These are phyloP conservation scores for Calocera viscosa DNA, from an alignment of 768 basidiomycete species.

Conservation along the genomic window DNA sequence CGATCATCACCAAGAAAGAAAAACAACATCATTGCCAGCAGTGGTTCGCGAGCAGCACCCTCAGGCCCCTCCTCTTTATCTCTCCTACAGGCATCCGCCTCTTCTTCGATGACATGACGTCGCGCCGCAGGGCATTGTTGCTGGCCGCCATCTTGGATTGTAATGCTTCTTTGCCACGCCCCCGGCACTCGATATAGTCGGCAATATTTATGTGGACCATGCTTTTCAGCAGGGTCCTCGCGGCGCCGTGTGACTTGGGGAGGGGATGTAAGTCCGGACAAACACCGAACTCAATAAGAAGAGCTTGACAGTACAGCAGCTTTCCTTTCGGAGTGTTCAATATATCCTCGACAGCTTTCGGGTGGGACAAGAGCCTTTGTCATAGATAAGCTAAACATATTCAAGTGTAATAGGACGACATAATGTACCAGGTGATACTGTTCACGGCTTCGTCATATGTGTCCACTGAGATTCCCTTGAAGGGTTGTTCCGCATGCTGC, in stretches of 20 bases:
- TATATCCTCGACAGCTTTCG: not conserved
- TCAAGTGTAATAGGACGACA: not conserved
- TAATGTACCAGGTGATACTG: constrained; percentile 9
- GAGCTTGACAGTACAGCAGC: not conserved
- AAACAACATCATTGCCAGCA: constrained; percentile 2
- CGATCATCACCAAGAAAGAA: not conserved
- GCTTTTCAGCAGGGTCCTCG: not conserved
- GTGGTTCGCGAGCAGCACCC: constrained; percentile 2
- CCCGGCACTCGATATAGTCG: constrained; percentile 1
- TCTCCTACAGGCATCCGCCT: not conserved
- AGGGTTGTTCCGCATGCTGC: not conserved
- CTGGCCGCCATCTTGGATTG: not conserved
- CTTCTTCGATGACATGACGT: constrained; percentile 1
- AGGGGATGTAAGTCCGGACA: not conserved
- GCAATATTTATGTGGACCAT: constrained; percentile 4
- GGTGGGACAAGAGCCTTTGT: constrained; percentile 4
- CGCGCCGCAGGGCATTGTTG: constrained; percentile 6
- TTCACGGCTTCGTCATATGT: constrained; percentile 4
- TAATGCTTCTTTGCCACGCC: not conserved
- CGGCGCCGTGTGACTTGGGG: not conserved
- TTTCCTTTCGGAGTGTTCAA: constrained; percentile 1
- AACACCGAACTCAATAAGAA: not conserved
- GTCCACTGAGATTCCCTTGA: not conserved
- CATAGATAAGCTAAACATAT: constrained; percentile 9
- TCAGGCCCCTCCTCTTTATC: not conserved